phyloP scores from a whole-genome alignment of 371 early-diverging fungal genomes.

The Mortierella polycephala region DNA sequence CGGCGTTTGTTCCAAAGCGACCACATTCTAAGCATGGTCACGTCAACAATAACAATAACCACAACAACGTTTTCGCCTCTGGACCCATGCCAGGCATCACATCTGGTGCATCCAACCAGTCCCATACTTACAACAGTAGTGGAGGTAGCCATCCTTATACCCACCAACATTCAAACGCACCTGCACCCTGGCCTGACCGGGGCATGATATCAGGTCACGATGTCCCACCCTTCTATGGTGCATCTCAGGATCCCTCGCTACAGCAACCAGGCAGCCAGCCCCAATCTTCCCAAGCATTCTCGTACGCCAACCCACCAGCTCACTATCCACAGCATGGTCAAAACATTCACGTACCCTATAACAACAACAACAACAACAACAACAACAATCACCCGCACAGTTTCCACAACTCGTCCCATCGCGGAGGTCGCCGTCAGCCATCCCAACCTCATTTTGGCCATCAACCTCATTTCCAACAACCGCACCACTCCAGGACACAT shows the following conservation, averaged over 20 bases:
- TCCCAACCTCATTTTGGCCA: constrained; percentile 16
- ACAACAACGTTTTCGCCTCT: constrained; percentile 7
- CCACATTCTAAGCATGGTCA: constrained; percentile 27
- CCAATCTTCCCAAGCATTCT: neutral
- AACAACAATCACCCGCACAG: constrained; percentile 9
- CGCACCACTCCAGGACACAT: constrained; percentile 37
- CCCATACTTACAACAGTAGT: constrained; percentile 11
- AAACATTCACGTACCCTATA: constrained; percentile 4
- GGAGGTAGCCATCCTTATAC: constrained; percentile 25
- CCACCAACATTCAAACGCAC: constrained; percentile 22
- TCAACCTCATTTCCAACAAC: constrained; percentile 36
- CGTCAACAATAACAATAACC: constrained; percentile 31
- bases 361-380: constrained; percentile 9
- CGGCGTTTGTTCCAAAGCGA: constrained; percentile 25
- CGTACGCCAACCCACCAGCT: constrained; percentile 6
- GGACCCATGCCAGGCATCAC: constrained; percentile 9
- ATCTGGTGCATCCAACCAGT: constrained; percentile 13
- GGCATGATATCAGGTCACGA: constrained; percentile 22
- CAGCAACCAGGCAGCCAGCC: constrained; percentile 9
- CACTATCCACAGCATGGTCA: neutral
- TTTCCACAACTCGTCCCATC: constrained; percentile 18
- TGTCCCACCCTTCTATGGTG: constrained; percentile 9
- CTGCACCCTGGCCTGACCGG: constrained; percentile 30
- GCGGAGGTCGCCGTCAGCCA: constrained; percentile 34
- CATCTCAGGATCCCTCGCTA: constrained; percentile 12